Conservation (phyloP, 345 rosid genomes). For the Gossypium herbaceum region DNA sequence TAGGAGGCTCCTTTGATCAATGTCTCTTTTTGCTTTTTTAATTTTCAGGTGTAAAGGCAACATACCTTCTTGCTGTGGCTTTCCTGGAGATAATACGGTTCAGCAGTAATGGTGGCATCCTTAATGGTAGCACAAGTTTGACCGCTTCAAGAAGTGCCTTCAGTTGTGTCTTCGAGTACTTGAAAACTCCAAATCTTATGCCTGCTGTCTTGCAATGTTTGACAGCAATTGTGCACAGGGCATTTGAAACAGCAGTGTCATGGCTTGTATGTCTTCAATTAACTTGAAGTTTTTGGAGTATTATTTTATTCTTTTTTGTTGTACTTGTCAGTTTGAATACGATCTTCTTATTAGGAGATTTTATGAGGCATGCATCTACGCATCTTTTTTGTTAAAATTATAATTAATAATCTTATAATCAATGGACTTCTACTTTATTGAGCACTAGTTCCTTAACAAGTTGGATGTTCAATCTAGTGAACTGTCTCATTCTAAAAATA, state of each 20-base stretch:
- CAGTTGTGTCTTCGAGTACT: slow-evolving; percentile 91
- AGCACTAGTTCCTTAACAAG: neutral
- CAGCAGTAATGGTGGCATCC: slow-evolving; percentile 97
- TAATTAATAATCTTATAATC: slow-evolving; percentile 4
- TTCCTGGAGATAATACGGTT: slow-evolving; percentile 92
- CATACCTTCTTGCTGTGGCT: slow-evolving; percentile 98
- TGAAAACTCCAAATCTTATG: slow-evolving; percentile 87
- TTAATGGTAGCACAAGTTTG: slow-evolving; percentile 66
- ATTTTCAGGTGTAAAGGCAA: slow-evolving; percentile 90
- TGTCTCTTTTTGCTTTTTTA: slow-evolving; percentile 7
- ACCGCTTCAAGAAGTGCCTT: slow-evolving; percentile 93
- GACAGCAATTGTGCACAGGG: slow-evolving; percentile 85
- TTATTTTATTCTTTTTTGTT: slow-evolving; percentile 1
- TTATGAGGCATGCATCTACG: neutral
- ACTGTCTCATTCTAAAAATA: neutral
- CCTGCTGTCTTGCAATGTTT: slow-evolving; percentile 92
- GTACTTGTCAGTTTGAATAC: neutral
- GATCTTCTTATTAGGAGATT: neutral
- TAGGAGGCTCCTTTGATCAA: neutral
- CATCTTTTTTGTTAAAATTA: neutral
- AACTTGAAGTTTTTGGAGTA: slow-evolving; percentile 8
- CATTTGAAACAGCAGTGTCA: slow-evolving; percentile 82
- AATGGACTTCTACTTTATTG: neutral
- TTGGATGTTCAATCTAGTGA: neutral
- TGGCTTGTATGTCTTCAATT: slow-evolving; percentile 72